phyloP scores from a whole-genome alignment of 1,139 yeast genomes.

The Candida tetrigidarum region DNA sequence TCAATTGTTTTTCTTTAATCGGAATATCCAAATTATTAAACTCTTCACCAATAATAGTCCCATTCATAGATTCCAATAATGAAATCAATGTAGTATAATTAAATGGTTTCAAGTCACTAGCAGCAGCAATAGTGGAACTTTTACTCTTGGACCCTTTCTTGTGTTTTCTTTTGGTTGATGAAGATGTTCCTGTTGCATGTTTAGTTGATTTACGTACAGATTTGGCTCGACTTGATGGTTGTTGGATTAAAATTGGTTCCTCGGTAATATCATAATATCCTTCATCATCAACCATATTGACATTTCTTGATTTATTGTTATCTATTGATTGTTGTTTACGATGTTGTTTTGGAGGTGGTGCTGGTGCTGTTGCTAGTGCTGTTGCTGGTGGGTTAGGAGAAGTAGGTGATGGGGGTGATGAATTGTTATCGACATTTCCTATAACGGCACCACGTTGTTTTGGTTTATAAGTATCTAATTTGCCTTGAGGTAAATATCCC shows the following conservation, averaged over 20 bases:
- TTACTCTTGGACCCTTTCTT: conserved; percentile 18
- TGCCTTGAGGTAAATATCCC: neutral
- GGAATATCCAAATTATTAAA: conserved; percentile 78
- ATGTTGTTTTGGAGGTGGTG: too few relatives aligned
- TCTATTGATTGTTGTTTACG: neutral
- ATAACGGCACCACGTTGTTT: neutral
- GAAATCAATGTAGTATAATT: conserved; percentile 62
- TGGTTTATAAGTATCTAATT: too few relatives aligned
- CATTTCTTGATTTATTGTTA: neutral
- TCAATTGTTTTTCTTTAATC: conserved; percentile 71
- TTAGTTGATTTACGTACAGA: conserved; percentile 40
- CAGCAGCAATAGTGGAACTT: conserved; percentile 8
- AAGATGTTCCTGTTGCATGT: too few relatives aligned
- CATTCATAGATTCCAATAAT: conserved; percentile 64
- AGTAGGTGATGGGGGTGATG: too few relatives aligned
- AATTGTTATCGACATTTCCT: neutral
- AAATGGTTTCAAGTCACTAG: conserved; percentile 48
- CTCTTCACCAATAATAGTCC: conserved; percentile 68
- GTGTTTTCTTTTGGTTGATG: conserved; percentile 21
- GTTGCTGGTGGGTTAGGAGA: too few relatives aligned
- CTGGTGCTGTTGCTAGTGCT: neutral
- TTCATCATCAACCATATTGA: conserved; percentile 29
- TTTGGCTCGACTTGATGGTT: conserved; percentile 35
- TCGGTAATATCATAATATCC: conserved; percentile 43
- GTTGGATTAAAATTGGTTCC: conserved; percentile 34